Conservation (phyloP, 1,284 basidiomycete genomes). For the Stereum hirsutum region DNA sequence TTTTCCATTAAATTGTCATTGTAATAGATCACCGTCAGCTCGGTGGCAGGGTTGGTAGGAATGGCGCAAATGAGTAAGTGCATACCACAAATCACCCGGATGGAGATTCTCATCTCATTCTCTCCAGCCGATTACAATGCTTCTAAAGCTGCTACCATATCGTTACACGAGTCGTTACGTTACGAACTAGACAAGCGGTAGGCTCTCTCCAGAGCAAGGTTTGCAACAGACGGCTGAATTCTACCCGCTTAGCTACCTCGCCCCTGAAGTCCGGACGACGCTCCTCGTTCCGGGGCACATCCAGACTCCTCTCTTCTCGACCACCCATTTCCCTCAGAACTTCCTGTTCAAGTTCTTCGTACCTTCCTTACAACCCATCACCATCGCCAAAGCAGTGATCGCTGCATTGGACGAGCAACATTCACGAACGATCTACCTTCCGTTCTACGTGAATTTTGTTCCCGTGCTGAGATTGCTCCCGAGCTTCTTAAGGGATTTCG, state of each 20-base stretch:
- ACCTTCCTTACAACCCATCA: slow-evolving; percentile 64
- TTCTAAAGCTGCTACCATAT: slow-evolving; percentile 77
- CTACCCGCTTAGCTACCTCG: slow-evolving; percentile 44
- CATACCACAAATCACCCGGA: not conserved
- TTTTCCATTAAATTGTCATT: slow-evolving; percentile 1
- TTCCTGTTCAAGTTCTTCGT: slow-evolving; percentile 61
- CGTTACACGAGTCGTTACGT: slow-evolving; percentile 72
- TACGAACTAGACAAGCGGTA: slow-evolving; percentile 77
- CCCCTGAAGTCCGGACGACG: slow-evolving; percentile 72
- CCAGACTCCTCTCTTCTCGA: slow-evolving; percentile 66
- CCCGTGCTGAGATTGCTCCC: slow-evolving; percentile 51
- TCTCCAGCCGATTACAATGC: slow-evolving; percentile 76
- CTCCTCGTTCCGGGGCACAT: slow-evolving; percentile 73
- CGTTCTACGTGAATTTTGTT: slow-evolving; percentile 60
- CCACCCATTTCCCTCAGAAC: slow-evolving; percentile 39
- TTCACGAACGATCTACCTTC: slow-evolving; percentile 60
- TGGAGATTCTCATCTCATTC: slow-evolving; percentile 3
- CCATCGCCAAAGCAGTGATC: slow-evolving; percentile 77
- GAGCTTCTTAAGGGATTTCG: slow-evolving; percentile 62
- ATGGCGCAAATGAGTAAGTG: slow-evolving; percentile 76
- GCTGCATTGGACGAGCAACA: slow-evolving; percentile 70
- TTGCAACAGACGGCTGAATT: slow-evolving; percentile 6
- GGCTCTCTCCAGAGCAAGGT: not conserved
- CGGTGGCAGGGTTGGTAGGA: slow-evolving; percentile 70
- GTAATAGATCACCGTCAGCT: slow-evolving; percentile 68